A percentile compares a stretch with the other conserved stretches of the same genome.
Evolutionary conservation across 257 asterid genomes (phyloP).

Genomic region (Forsythia suspensa): DNA sequence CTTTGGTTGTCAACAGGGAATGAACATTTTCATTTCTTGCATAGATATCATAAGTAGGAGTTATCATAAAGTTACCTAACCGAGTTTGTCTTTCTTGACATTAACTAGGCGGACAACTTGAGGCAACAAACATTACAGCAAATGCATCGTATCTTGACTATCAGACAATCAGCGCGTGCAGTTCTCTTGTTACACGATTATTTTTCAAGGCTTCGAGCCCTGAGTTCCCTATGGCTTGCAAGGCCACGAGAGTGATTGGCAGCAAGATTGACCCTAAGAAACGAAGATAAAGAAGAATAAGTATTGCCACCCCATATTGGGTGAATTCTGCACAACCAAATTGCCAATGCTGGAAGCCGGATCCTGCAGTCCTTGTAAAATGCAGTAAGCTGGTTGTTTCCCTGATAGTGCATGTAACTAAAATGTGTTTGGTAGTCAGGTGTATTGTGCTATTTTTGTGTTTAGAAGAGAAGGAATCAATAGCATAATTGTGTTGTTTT

Average conservation of each 20-base stretch:
- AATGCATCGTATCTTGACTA: conserved; percentile 79
- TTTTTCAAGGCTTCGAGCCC: conserved; percentile 89
- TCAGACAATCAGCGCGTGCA: conserved; percentile 91
- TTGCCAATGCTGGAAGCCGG: no score
- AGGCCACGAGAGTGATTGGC: conserved; percentile 69
- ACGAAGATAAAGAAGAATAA: not conserved
- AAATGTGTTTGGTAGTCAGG: conserved; percentile 1
- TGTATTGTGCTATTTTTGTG: conserved; percentile 5
- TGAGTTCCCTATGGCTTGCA: conserved; percentile 94
- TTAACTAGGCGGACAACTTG: conserved; percentile 76
- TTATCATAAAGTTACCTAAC: not conserved
- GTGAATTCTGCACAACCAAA: not conserved
- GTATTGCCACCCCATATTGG: not conserved
- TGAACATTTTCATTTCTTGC: not conserved
- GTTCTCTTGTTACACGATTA: conserved; percentile 72
- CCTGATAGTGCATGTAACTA: not conserved
- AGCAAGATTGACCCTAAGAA: not conserved
- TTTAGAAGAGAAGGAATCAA: conserved; percentile 12
- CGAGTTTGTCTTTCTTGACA: conserved; percentile 1
- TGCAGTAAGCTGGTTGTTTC: conserved; percentile 17
- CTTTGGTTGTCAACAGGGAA: not conserved
- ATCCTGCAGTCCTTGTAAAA: not conserved
- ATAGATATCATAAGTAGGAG: not conserved
- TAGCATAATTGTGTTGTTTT: conserved; percentile 19
- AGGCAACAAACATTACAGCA: conserved; percentile 88